Conservation (phyloP, 148 eudicot genomes). For the Vaccinium darrowii region DNA sequence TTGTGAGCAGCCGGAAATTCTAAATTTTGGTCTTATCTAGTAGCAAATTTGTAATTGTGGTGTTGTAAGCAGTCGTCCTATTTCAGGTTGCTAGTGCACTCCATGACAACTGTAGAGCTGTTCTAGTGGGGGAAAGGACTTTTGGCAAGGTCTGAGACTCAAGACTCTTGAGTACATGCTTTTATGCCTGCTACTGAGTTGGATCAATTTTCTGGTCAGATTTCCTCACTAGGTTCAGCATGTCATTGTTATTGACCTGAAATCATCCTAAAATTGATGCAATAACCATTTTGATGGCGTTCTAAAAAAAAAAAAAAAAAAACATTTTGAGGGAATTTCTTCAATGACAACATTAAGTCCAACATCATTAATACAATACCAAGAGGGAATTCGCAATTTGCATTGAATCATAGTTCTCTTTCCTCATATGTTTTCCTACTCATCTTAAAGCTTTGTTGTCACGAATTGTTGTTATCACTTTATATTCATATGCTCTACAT, state of each 20-base stretch:
- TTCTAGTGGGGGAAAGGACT: conserved; percentile 88
- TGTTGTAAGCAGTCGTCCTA: conserved; percentile 22
- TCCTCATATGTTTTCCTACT: not conserved
- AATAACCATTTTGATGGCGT: not conserved
- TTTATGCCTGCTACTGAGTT: not conserved
- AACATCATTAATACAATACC: not conserved
- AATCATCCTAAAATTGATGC: not conserved
- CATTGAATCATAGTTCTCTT: not conserved
- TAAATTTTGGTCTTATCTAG: conserved; percentile 3
- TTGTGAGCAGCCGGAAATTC: conserved; percentile 47
- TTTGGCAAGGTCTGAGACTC: conserved; percentile 69
- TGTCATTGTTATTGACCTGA: not conserved
- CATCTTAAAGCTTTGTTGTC: not conserved
- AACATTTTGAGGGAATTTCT: not conserved
- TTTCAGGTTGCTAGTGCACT: conserved; percentile 95
- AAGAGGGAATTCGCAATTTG: not conserved
- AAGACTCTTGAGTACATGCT: not conserved
- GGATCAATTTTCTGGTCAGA: not conserved
- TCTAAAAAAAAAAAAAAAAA: not conserved
- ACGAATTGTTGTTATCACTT: not conserved
- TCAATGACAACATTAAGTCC: not conserved
- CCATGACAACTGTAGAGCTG: conserved; percentile 95
- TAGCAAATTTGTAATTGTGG: not conserved
- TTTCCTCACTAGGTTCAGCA: not conserved
- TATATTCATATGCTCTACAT: not conserved